Evolutionary conservation across 768 basidiomycete species (phyloP).

Genomic region (Trametes coccinea): DNA sequence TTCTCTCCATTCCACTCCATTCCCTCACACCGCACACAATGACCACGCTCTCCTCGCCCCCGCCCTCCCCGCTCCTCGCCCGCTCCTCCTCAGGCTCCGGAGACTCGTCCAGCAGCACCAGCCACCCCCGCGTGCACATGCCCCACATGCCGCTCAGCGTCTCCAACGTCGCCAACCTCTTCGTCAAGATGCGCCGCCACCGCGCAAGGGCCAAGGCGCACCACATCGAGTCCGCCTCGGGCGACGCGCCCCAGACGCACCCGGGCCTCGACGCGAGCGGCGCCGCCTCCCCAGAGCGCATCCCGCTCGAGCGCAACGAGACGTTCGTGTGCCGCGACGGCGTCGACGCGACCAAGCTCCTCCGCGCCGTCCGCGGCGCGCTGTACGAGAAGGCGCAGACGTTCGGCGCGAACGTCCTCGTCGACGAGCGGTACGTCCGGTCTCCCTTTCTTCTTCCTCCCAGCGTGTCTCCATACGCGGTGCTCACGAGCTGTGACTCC

Average conservation of each 20-base stretch:
- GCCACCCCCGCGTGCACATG: neutral
- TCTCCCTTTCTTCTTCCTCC: conserved; percentile 1
- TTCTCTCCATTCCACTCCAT: conserved; percentile 4
- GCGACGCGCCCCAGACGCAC: conserved; percentile 39
- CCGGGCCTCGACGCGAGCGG: conserved; percentile 30
- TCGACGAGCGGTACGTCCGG: conserved; percentile 65
- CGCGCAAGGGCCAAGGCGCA: conserved; percentile 25
- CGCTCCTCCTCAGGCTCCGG: conserved; percentile 18
- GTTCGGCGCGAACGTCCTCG: conserved; percentile 59
- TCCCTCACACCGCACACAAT: conserved; percentile 9
- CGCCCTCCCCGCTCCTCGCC: conserved; percentile 29
- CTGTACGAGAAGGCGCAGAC: conserved; percentile 51
- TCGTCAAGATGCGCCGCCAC: conserved; percentile 53
- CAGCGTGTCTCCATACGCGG: neutral
- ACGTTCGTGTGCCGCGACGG: conserved; percentile 60
- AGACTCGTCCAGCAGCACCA: conserved; percentile 17
- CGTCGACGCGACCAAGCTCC: conserved; percentile 58
- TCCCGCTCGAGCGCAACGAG: conserved; percentile 40
- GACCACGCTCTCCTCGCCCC: conserved; percentile 28
- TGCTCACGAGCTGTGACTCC: neutral
- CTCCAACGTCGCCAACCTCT: conserved; percentile 49
- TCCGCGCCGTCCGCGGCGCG: conserved; percentile 53
- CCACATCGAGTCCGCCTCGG: conserved; percentile 40
- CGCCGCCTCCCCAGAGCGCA: conserved; percentile 32
- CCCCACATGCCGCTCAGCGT: conserved; percentile 27